Conservation (phyloP, 495 filamentous ascomycete genomes). For the Talaromyces proteolyticus region DNA sequence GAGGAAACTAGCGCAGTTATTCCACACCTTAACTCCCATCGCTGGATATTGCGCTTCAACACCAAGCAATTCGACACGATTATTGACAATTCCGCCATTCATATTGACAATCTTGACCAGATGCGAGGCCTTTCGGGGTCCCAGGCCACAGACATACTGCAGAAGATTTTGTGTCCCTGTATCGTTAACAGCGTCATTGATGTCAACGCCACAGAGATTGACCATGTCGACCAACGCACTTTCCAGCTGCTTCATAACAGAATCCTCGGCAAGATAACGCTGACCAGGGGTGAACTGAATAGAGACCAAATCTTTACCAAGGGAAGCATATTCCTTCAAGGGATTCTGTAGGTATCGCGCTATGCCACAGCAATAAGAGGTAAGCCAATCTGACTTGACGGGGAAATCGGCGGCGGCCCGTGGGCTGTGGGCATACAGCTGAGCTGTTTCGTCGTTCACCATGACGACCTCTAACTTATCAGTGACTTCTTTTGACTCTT, state of each 20-base stretch:
- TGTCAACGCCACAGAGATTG: slow-evolving; percentile 89
- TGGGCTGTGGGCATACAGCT: slow-evolving; percentile 85
- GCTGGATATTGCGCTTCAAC: slow-evolving; percentile 76
- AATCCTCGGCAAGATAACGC: slow-evolving; percentile 78
- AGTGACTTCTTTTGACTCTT: slow-evolving; percentile 43
- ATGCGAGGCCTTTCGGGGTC: slow-evolving; percentile 83
- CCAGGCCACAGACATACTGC: slow-evolving; percentile 87
- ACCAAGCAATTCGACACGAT: slow-evolving; percentile 79
- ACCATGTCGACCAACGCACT: slow-evolving; percentile 97
- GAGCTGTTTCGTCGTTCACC: slow-evolving; percentile 92
- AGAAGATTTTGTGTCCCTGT: slow-evolving; percentile 76
- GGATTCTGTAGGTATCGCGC: slow-evolving; percentile 90
- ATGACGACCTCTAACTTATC: slow-evolving; percentile 81
- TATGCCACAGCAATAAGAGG: slow-evolving; percentile 81
- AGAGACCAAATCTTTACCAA: slow-evolving; percentile 81
- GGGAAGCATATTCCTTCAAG: slow-evolving; percentile 88
- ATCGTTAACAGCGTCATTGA: slow-evolving; percentile 83
- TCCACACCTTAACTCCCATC: slow-evolving; percentile 85
- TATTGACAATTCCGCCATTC: slow-evolving; percentile 77
- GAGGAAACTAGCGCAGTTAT: slow-evolving; percentile 93
- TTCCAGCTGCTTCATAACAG: slow-evolving; percentile 78
- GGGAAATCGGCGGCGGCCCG: slow-evolving; percentile 80
- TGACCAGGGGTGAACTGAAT: slow-evolving; percentile 86
- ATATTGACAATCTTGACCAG: slow-evolving; percentile 85
- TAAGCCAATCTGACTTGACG: slow-evolving; percentile 57